Conservation (phyloP, 371 early-diverging fungal species). For the Mortierella sp. region DNA sequence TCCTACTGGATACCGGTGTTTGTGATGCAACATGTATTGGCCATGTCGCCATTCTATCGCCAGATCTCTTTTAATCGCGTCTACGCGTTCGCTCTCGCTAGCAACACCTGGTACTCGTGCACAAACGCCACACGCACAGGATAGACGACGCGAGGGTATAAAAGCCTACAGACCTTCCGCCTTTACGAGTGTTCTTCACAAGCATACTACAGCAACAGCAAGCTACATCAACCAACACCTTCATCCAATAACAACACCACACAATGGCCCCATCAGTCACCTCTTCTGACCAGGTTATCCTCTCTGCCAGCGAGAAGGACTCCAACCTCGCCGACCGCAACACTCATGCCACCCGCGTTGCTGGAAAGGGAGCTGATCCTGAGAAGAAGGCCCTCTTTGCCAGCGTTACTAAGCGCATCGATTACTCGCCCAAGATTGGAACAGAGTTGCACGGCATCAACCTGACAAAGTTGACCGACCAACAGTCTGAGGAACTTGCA, state of each 20-base stretch:
- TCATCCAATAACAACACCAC: constrained; percentile 2
- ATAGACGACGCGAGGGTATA: background rate
- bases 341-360: constrained; percentile 48
- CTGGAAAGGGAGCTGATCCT: constrained; percentile 65
- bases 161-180: background rate
- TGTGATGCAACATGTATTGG: constrained; percentile 23
- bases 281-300: constrained; percentile 29
- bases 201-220: background rate
- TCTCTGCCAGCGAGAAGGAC: constrained; percentile 43
- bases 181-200: background rate
- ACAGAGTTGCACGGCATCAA: constrained; percentile 76
- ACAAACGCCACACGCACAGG: background rate
- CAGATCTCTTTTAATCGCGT: constrained; percentile 11
- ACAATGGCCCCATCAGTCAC: constrained; percentile 23
- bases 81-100: background rate
- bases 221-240: background rate
- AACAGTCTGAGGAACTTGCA: constrained; percentile 65
- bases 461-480: constrained; percentile 60
- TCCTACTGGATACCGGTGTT: background rate
- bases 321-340: constrained; percentile 43
- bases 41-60: constrained; percentile 41
- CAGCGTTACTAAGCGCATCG: constrained; percentile 67
- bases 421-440: constrained; percentile 71
- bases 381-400: constrained; percentile 66
- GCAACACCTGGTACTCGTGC: background rate